A percentile compares a stretch with the other conserved stretches of the same genome.
Evolutionary conservation across 2,329 filamentous ascomycete genomes (phyloP).

Genomic region (Cordyceps farinosa): DNA sequence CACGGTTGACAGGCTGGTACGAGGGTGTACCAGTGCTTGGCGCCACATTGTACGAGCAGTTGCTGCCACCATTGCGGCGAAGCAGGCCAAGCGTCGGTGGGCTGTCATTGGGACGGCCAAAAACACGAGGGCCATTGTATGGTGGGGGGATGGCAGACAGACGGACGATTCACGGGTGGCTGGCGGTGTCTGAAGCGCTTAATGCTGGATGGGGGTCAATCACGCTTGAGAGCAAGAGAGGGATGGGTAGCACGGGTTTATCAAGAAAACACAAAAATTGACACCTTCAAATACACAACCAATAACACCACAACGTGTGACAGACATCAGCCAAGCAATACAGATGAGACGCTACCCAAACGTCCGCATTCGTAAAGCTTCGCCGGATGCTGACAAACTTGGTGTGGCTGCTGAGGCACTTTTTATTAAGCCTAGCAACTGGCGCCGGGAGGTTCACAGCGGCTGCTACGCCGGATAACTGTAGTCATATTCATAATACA

Average conservation of each 20-base stretch:
- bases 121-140: background rate
- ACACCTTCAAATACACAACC: background rate
- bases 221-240: too few species aligned
- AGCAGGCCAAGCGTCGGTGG: background rate
- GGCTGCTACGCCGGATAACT: background rate
- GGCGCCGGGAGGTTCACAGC: background rate
- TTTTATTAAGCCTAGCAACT: background rate
- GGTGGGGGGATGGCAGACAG: background rate
- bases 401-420: background rate
- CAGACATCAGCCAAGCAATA: slow-evolving; percentile 1
- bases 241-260: too few species aligned
- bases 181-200: too few species aligned
- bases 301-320: background rate
- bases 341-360: slow-evolving; percentile 2
- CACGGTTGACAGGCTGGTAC: too few species aligned
- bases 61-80: too few species aligned
- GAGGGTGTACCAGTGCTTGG: too few species aligned
- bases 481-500: background rate
- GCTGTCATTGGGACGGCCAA: background rate
- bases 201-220: too few species aligned
- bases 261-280: background rate
- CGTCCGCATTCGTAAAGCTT: background rate
- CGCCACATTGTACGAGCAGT: too few species aligned
- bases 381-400: slow-evolving; percentile 9
- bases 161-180: too few species aligned